Conservation (phyloP, 768 basidiomycete genomes). For the Pleurotus ostreatus region DNA sequence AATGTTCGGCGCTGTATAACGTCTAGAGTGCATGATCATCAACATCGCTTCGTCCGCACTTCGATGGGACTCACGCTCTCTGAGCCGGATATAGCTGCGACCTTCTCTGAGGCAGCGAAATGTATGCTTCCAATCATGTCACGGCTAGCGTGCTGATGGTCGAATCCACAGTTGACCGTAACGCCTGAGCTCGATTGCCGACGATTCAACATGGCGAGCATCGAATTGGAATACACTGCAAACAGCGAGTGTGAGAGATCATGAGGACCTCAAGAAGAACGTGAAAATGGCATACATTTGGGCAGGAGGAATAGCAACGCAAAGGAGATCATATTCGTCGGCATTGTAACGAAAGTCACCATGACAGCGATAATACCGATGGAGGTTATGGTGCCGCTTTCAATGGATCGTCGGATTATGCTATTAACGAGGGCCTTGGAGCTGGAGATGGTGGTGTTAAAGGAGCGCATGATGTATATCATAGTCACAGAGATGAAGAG, state of each 20-base stretch:
- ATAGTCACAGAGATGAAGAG: background rate
- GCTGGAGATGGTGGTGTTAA: background rate
- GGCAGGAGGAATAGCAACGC: background rate
- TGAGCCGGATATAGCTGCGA: no score
- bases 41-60: no score
- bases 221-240: background rate
- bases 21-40: no score
- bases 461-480: background rate
- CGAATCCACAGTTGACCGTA: no score
- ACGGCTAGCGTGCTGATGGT: no score
- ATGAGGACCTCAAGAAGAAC: background rate
- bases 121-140: no score
- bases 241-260: background rate
- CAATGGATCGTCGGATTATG: background rate
- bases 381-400: background rate
- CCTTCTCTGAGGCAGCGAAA: no score
- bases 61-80: no score
- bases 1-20: no score
- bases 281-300: background rate
- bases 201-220: background rate
- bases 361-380: background rate
- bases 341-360: background rate
- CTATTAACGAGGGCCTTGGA: background rate
- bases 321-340: background rate
- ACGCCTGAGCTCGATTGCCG: background rate